Base-by-base conservation (phyloP, 306 rosid genomes). In the Vachellia collinsii region DNA sequence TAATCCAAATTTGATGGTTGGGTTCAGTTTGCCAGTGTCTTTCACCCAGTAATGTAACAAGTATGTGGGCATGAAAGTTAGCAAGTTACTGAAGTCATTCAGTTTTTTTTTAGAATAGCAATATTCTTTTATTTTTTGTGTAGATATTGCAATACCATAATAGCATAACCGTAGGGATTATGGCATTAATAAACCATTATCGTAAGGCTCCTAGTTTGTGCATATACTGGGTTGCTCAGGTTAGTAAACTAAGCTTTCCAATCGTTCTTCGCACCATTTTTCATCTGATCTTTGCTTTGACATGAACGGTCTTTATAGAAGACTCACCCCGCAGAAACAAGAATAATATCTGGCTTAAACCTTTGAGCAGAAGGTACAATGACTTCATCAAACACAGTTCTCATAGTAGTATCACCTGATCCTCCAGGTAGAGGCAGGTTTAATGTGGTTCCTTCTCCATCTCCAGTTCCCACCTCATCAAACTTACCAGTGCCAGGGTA, bases 241-340 rank as follows among this genome's bases (percentile, higher is more conserved):
- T 12, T 16, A 47, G 13, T 47, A 47, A 47, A 47, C 12, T 47
- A 47, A 12, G 53, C 53, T 47, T 47, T 47, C 53, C 17, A 47
- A 12, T 47, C 53, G 0, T 17, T 12, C 53, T 47, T 47, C 12
- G 53, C 19, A 4, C 12, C 53, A 47, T 70, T 17, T 65, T 58
- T 64, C 75, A 51, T 44, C 61, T 71, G 43, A n/a, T 77, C 59
- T 46, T 69, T 71, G 78, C 41, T 79, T 68, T 76, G 74, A 82
- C 72, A 63, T 71, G 64, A 37, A 44, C 78, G 54, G 64, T 43
- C 61, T 29, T 44, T 51, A 74, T 69, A 76, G 48, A 51, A 67
- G 76, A 83, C 97, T 94, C 88, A 94, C 97, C 98, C 99, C 20
- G 99, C 98, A 80, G 99, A 94, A 85, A 94, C 98, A 36, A 94